A percentile compares a stretch with the other conserved stretches of the same genome.
Conservation (phyloP, 1,284 basidiomycete species). For the Pseudozyma thailandica region DNA sequence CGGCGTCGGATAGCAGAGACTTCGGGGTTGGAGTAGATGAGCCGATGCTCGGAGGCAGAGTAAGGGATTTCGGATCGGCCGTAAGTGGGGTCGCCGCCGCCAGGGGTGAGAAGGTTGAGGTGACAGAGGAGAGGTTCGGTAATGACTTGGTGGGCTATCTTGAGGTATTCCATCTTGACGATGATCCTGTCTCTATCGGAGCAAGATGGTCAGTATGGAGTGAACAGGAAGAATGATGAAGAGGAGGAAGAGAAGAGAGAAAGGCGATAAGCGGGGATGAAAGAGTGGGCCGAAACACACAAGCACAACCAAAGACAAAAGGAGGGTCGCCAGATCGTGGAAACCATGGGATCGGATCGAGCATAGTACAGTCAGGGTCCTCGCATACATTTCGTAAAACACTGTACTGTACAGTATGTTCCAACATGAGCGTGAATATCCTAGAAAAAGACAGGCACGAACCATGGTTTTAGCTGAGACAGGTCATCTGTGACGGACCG, state of each 20-base stretch:
- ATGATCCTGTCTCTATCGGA: neutral
- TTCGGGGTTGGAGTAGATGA: slow-evolving; percentile 63
- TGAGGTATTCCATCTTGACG: slow-evolving; percentile 39
- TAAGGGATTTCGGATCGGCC: slow-evolving; percentile 57
- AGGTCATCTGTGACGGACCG: no score
- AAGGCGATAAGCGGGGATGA: neutral
- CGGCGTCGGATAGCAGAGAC: slow-evolving; percentile 54
- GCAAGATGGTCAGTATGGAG: no score
- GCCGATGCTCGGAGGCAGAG: slow-evolving; percentile 44
- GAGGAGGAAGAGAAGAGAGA: neutral
- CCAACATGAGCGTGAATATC: no score
- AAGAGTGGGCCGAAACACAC: neutral
- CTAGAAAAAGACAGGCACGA: no score
- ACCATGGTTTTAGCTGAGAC: no score
- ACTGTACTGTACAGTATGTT: no score
- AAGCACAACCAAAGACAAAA: neutral
- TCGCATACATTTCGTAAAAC: no score
- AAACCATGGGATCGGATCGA: no score
- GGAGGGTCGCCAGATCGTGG: no score
- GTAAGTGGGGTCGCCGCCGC: slow-evolving; percentile 62
- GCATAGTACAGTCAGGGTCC: no score
- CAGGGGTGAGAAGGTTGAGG: slow-evolving; percentile 49
- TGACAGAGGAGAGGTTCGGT: slow-evolving; percentile 61
- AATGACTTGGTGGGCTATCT: slow-evolving; percentile 51
- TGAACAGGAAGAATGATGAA: neutral